Conservation (phyloP, 1,284 basidiomycete species). For the Ceratobasidium sp. region DNA sequence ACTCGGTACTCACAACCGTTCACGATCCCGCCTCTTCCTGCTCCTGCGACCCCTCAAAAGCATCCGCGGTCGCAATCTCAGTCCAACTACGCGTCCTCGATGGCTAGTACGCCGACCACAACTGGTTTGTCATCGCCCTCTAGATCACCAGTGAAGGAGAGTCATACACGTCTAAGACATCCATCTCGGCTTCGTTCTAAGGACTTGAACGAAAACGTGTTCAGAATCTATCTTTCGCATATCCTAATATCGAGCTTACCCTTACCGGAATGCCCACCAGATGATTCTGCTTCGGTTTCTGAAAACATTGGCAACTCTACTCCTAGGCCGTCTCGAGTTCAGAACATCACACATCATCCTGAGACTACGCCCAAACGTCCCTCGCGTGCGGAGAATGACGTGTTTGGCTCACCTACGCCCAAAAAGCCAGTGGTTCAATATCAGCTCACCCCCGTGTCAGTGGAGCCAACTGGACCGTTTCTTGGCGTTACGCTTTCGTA, state of each 20-base stretch:
- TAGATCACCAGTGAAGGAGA: conserved; percentile 34
- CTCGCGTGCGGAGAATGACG: neutral
- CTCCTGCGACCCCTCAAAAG: conserved; percentile 25
- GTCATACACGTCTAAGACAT: conserved; percentile 29
- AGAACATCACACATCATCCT: neutral
- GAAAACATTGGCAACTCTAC: conserved; percentile 15
- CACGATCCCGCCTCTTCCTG: conserved; percentile 35
- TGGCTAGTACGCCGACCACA: conserved; percentile 37
- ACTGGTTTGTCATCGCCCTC: conserved; percentile 16
- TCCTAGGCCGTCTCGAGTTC: conserved; percentile 9
- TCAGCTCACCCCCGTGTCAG: neutral
- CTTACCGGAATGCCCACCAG: conserved; percentile 1
- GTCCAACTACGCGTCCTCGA: conserved; percentile 19
- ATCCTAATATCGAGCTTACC: conserved; percentile 33
- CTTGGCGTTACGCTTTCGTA: conserved; percentile 42
- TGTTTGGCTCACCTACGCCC: conserved; percentile 34
- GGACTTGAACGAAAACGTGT: conserved; percentile 42
- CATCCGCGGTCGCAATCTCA: conserved; percentile 10
- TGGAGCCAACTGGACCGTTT: neutral
- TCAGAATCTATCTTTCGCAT: conserved; percentile 37
- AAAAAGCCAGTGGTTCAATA: conserved; percentile 10
- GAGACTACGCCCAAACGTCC: conserved; percentile 32
- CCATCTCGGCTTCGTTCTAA: conserved; percentile 44
- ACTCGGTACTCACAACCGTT: conserved; percentile 38
- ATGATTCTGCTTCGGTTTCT: neutral